Evolutionary conservation across 1,284 basidiomycete species (phyloP).

Genomic region (Austropuccinia psidii): DNA sequence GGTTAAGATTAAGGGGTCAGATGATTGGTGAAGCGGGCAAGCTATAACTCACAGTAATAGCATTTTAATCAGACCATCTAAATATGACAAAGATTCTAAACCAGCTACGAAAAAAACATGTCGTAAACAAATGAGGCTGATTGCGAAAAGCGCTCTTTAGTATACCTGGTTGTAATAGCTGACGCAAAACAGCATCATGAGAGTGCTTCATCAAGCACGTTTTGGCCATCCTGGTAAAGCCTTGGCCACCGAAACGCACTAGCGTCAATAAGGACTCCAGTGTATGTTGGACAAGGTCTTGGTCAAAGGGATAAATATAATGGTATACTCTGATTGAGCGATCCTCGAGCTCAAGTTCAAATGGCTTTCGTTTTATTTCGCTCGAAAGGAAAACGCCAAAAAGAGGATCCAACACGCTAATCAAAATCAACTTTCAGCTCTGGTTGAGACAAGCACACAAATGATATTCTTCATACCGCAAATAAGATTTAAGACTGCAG

Average conservation of each 20-base stretch:
- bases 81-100: conserved; percentile 54
- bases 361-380: conserved; percentile 55
- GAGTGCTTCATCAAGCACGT: conserved; percentile 59
- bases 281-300: conserved; percentile 59
- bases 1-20: background rate
- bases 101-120: background rate
- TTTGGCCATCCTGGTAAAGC: conserved; percentile 64
- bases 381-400: conserved; percentile 70
- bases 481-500: conserved; percentile 78
- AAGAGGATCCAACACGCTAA: conserved; percentile 75
- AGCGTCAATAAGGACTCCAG: conserved; percentile 69
- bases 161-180: conserved; percentile 55
- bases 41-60: conserved; percentile 3
- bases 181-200: conserved; percentile 52
- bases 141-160: conserved; percentile 53
- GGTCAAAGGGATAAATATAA: conserved; percentile 70
- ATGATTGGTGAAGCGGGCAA: background rate
- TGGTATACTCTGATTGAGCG: conserved; percentile 60
- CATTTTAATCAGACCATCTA: conserved; percentile 52
- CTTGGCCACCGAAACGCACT: conserved; percentile 77
- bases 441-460: background rate
- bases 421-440: background rate
- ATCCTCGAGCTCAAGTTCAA: conserved; percentile 55
- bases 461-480: conserved; percentile 56
- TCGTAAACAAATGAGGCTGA: background rate